Evolutionary conservation across 257 asterid species (phyloP).

Genomic region (Plantago ovata): DNA sequence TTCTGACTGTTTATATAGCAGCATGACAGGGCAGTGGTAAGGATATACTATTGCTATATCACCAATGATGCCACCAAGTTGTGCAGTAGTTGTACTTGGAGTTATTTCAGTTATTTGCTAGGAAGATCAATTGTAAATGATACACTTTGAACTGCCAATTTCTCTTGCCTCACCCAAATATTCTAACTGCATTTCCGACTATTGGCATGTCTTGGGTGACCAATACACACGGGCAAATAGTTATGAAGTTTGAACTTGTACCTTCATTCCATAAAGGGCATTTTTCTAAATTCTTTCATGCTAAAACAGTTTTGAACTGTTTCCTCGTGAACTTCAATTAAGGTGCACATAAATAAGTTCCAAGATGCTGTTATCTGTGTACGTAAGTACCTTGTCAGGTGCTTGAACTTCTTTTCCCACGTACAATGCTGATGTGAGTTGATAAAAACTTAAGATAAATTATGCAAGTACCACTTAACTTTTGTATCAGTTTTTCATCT

Average conservation of each 20-base stretch:
- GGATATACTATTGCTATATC: no score
- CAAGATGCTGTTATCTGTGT: background rate
- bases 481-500: background rate
- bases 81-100: no score
- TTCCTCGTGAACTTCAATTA: background rate
- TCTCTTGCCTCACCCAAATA: no score
- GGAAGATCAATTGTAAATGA: no score
- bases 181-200: background rate
- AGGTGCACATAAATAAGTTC: background rate
- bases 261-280: background rate
- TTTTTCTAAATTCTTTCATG: background rate
- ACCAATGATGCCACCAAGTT: no score
- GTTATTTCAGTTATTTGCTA: no score
- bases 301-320: background rate
- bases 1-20: no score
- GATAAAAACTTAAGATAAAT: background rate
- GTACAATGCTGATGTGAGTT: conserved; percentile 1
- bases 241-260: background rate
- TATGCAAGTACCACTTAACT: background rate
- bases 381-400: conserved; percentile 6
- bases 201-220: background rate
- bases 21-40: no score
- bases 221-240: background rate
- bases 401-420: conserved; percentile 4
- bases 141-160: no score